Evolutionary conservation across 306 rosid genomes (phyloP).

Genomic region (Lablab purpureus): DNA sequence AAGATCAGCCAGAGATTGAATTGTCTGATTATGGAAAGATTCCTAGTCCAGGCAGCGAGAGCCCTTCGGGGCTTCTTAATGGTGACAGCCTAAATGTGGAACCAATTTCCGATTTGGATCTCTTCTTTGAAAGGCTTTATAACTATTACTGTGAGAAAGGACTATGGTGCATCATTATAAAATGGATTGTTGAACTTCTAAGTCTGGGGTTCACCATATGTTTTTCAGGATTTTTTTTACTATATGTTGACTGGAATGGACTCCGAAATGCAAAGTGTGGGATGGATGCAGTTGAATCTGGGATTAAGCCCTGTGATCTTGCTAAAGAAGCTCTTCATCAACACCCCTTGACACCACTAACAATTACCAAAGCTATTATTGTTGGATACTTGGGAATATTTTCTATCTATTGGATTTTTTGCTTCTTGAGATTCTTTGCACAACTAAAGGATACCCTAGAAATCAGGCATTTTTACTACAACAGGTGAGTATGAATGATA

Average conservation of each 20-base stretch:
- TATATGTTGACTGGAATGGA: slow-evolving; percentile 93
- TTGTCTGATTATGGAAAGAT: slow-evolving; percentile 70
- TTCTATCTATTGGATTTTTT: slow-evolving; percentile 85
- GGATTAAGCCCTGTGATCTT: slow-evolving; percentile 93
- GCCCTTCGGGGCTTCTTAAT: slow-evolving; percentile 90
- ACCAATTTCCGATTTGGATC: slow-evolving; percentile 92
- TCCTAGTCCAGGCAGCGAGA: slow-evolving; percentile 87
- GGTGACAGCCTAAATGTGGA: slow-evolving; percentile 80
- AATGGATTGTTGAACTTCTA: slow-evolving; percentile 94
- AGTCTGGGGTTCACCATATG: slow-evolving; percentile 88
- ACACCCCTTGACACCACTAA: slow-evolving; percentile 87
- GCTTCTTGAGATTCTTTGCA: slow-evolving; percentile 90
- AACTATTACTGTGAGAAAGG: slow-evolving; percentile 92
- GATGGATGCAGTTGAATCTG: slow-evolving; percentile 94
- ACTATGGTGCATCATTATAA: slow-evolving; percentile 87
- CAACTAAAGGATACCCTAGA: slow-evolving; percentile 76
- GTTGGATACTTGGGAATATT: slow-evolving; percentile 92
- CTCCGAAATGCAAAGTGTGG: slow-evolving; percentile 96
- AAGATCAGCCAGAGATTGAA: slow-evolving; percentile 78
- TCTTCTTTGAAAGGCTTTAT: slow-evolving; percentile 93
- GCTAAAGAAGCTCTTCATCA: slow-evolving; percentile 80
- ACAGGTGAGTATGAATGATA: slow-evolving; percentile 56
- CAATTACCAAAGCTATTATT: slow-evolving; percentile 75
- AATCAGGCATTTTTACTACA: slow-evolving; percentile 82
- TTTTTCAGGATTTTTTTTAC: slow-evolving; percentile 86